Conservation (phyloP, 2,329 filamentous ascomycete species). For the Metarhizium humberi region DNA sequence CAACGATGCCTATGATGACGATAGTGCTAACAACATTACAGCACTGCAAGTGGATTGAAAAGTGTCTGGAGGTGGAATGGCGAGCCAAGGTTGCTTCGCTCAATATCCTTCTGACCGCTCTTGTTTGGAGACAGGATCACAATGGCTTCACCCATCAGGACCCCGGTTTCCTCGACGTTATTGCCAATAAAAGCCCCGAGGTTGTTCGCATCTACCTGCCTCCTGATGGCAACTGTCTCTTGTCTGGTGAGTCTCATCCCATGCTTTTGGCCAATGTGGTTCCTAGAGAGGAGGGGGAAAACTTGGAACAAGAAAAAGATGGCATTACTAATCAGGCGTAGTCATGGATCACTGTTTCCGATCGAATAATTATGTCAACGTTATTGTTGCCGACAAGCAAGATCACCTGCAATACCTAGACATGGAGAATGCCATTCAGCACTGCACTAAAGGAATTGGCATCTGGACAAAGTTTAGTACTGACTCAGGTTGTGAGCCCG, state of each 20-base stretch:
- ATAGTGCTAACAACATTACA: slow-evolving; percentile 15
- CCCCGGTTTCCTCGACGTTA: slow-evolving; percentile 69
- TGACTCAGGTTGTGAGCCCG: slow-evolving; percentile 57
- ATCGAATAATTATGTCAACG: slow-evolving; percentile 71
- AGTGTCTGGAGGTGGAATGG: slow-evolving; percentile 73
- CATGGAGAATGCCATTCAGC: slow-evolving; percentile 62
- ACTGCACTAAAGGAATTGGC: slow-evolving; percentile 70
- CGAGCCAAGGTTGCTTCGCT: slow-evolving; percentile 63
- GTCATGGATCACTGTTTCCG: slow-evolving; percentile 66
- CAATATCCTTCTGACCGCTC: slow-evolving; percentile 70
- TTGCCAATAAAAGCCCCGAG: slow-evolving; percentile 72
- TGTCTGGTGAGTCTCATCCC: slow-evolving; percentile 36
- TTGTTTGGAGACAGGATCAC: slow-evolving; percentile 76
- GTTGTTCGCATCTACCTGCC: slow-evolving; percentile 75
- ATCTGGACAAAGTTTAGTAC: slow-evolving; percentile 74
- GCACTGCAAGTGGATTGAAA: slow-evolving; percentile 80
- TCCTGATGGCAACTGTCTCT: slow-evolving; percentile 68
- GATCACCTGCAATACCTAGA: slow-evolving; percentile 67
- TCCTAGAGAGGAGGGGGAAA: neutral
- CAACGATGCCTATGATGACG: neutral
- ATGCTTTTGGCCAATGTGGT: neutral
- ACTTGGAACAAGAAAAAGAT: too few species aligned
- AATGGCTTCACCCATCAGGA: slow-evolving; percentile 80
- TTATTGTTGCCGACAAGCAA: slow-evolving; percentile 72
- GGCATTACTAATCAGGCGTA: slow-evolving; percentile 11